Conservation (phyloP, 192 early-diverging fungal genomes). For the Backusella luteola region DNA sequence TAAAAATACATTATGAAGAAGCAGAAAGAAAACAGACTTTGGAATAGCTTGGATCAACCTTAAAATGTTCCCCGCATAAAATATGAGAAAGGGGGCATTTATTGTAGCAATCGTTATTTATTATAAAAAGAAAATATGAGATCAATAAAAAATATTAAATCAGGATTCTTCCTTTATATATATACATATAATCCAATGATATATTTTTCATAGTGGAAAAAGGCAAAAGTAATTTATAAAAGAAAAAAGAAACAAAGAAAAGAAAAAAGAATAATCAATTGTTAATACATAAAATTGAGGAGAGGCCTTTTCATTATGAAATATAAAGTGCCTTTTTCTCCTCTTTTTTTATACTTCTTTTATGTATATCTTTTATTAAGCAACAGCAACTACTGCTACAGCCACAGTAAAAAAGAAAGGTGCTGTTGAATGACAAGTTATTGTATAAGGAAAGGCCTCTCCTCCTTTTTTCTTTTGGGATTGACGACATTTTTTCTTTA, state of each 20-base stretch:
- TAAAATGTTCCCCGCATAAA: conserved; percentile 2
- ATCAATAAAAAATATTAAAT: neutral
- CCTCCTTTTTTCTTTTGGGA: neutral
- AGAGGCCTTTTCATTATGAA: neutral
- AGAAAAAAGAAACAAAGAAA: neutral
- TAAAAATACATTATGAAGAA: neutral
- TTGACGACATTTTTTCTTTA: neutral
- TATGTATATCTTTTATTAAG: neutral
- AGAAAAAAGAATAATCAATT: neutral
- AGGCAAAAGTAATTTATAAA: neutral
- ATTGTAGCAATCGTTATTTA: neutral
- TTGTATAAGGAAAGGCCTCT: neutral
- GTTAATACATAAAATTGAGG: neutral
- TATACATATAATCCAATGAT: too few relatives aligned
- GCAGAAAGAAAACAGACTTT: neutral
- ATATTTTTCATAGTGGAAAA: neutral
- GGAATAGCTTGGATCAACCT: conserved; percentile 2
- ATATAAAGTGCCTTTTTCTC: neutral
- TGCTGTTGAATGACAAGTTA: neutral
- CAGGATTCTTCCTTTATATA: neutral
- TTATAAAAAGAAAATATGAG: neutral
- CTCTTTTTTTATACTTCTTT: neutral
- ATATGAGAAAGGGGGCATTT: neutral
- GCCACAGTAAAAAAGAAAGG: neutral
- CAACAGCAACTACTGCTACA: conserved; percentile 1